Conservation (phyloP, 2,329 filamentous ascomycete genomes). For the Cladorrhinum sp. region DNA sequence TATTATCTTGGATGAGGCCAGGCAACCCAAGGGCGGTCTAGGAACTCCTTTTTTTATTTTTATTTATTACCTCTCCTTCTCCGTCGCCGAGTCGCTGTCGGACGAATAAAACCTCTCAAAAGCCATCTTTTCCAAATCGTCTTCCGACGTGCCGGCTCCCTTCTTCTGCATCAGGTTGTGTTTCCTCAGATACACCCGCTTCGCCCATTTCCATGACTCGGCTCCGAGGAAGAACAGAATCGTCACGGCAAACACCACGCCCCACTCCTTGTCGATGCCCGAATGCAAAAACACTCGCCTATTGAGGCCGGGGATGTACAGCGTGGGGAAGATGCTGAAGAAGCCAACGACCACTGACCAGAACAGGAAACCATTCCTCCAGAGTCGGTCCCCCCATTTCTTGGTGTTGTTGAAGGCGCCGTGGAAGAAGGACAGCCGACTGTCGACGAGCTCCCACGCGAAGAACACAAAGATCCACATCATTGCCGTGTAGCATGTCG, state of each 20-base stretch:
- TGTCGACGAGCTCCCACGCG: constrained; percentile 66
- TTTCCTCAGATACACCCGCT: constrained; percentile 49
- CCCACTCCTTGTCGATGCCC: constrained; percentile 68
- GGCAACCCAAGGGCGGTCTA: too few species aligned
- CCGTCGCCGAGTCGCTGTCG: neutral
- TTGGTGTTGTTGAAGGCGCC: constrained; percentile 49
- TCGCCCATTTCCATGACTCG: constrained; percentile 66
- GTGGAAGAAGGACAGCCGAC: constrained; percentile 64
- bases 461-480: constrained; percentile 68
- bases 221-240: constrained; percentile 60
- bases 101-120: constrained; percentile 9
- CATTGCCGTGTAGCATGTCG: constrained; percentile 63
- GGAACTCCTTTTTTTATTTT: too few species aligned
- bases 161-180: constrained; percentile 7
- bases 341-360: constrained; percentile 51
- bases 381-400: constrained; percentile 55
- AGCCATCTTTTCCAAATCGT: constrained; percentile 6
- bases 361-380: constrained; percentile 54
- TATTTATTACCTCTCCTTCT: neutral
- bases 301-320: constrained; percentile 69
- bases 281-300: constrained; percentile 62
- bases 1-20: too few species aligned
- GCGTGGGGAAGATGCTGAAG: constrained; percentile 54
- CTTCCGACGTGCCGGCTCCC: neutral
- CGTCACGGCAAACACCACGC: constrained; percentile 50